Percentiles rank a stretch among this genome's conserved stretches.
These are phyloP conservation scores for Daldinia vernicosa DNA, from an alignment of 495 filamentous ascomycete species.

Conservation along the genomic window DNA sequence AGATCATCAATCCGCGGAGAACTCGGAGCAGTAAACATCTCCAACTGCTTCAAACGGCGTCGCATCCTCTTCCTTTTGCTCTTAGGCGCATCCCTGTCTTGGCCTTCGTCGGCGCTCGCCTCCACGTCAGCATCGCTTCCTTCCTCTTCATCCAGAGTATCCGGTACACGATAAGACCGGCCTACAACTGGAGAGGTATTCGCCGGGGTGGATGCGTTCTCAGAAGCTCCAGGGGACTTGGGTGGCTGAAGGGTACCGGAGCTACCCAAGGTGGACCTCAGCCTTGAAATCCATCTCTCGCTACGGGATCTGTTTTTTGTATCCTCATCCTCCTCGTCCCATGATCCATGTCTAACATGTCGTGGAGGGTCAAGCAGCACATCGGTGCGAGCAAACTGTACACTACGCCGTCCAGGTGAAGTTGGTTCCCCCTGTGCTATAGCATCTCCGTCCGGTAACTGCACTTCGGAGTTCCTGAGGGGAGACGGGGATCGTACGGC, in stretches of 20 bases:
- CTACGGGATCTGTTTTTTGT: constrained; percentile 62
- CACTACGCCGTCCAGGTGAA: constrained; percentile 63
- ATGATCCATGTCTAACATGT: constrained; percentile 65
- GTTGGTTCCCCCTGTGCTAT: constrained; percentile 23
- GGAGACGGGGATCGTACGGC: constrained; percentile 38
- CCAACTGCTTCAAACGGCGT: constrained; percentile 58
- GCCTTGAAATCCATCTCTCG: constrained; percentile 71
- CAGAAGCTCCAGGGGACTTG: constrained; percentile 50
- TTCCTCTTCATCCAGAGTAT: constrained; percentile 66
- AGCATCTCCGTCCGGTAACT: constrained; percentile 30
- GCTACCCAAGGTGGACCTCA: constrained; percentile 67
- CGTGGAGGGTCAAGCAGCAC: constrained; percentile 53
- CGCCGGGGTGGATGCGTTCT: constrained; percentile 48
- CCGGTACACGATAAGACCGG: constrained; percentile 50
- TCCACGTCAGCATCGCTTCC: constrained; percentile 81
- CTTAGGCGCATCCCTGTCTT: constrained; percentile 55
- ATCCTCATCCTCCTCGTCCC: constrained; percentile 69
- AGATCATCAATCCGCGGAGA: constrained; percentile 47
- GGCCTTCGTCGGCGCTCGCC: constrained; percentile 68
- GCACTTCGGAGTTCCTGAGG: constrained; percentile 12
- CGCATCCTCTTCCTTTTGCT: constrained; percentile 65
- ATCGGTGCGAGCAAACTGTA: constrained; percentile 70
- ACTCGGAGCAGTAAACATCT: constrained; percentile 54
- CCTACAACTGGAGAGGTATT: constrained; percentile 59
- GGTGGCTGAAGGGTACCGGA: constrained; percentile 54